phyloP scores from a whole-genome alignment of 75 land plant species.

The Gnetum montanum region DNA sequence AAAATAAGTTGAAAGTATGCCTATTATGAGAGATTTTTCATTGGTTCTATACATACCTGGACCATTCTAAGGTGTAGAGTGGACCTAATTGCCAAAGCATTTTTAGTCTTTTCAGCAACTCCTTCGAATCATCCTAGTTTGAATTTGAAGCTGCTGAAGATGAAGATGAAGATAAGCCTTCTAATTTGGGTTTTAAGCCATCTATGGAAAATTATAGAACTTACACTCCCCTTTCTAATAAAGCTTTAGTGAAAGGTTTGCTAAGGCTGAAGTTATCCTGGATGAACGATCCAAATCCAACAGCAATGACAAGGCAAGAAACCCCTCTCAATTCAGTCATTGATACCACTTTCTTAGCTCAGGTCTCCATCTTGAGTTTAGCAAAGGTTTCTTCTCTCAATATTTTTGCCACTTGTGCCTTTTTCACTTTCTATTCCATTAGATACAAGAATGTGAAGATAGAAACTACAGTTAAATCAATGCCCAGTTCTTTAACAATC shows the following conservation, averaged over 20 bases:
- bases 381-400: constrained; percentile 90
- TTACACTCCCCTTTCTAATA: constrained; percentile 77
- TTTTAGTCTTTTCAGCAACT: constrained; percentile 36
- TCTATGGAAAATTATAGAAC: constrained; percentile 76
- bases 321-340: constrained; percentile 62
- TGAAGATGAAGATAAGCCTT: neutral
- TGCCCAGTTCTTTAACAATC: constrained; percentile 54
- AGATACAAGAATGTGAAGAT: constrained; percentile 75
- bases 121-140: constrained; percentile 34
- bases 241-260: constrained; percentile 46
- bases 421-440: constrained; percentile 60
- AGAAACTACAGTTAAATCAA: constrained; percentile 72
- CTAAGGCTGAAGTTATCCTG: constrained; percentile 53
- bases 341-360: constrained; percentile 49
- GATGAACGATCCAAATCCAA: constrained; percentile 67
- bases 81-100: constrained; percentile 79
- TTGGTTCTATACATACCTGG: constrained; percentile 44
- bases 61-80: constrained; percentile 66
- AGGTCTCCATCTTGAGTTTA: constrained; percentile 56
- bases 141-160: constrained; percentile 7
- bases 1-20: too few relatives aligned
- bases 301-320: constrained; percentile 83
- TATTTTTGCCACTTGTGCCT: constrained; percentile 73
- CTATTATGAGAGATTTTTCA: too few relatives aligned
- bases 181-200: constrained; percentile 28